Evolutionary conservation across 2,329 filamentous ascomycete species (phyloP).

Genomic region (Eutypella sp.): DNA sequence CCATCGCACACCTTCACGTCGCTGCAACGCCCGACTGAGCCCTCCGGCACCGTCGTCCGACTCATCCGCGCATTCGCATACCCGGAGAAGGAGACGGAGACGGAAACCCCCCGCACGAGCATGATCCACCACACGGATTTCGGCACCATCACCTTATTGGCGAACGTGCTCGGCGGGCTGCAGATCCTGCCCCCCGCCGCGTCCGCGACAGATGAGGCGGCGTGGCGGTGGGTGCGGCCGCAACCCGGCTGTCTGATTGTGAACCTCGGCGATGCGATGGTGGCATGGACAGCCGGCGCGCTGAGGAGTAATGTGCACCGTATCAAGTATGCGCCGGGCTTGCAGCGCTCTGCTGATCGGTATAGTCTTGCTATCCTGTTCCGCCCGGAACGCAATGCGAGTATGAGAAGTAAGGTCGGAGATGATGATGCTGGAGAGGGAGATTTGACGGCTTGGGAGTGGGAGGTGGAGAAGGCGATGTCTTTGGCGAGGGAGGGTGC

Average conservation of each 20-base stretch:
- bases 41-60: constrained; percentile 19
- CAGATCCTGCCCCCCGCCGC: constrained; percentile 26
- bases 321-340: constrained; percentile 13
- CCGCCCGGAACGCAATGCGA: constrained; percentile 11
- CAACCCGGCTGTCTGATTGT: constrained; percentile 18
- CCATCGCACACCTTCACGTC: constrained; percentile 17
- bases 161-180: constrained; percentile 30
- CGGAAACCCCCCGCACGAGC: constrained; percentile 15
- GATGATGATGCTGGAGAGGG: constrained; percentile 1
- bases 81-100: constrained; percentile 2
- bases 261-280: constrained; percentile 17
- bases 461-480: constrained; percentile 8
- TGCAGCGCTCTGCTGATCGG: constrained; percentile 15
- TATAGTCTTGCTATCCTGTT: constrained; percentile 12
- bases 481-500: background rate
- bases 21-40: constrained; percentile 17
- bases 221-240: constrained; percentile 18
- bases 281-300: constrained; percentile 18
- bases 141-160: constrained; percentile 30
- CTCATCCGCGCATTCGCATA: constrained; percentile 14
- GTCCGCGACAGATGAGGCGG: constrained; percentile 5
- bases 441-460: constrained; percentile 9
- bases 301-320: constrained; percentile 23
- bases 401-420: constrained; percentile 4
- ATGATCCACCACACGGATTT: constrained; percentile 31